Evolutionary conservation across 768 basidiomycete genomes (phyloP), one percentile per base, ranked within the genome.

Genomic region (Amanita exitialis): DNA sequence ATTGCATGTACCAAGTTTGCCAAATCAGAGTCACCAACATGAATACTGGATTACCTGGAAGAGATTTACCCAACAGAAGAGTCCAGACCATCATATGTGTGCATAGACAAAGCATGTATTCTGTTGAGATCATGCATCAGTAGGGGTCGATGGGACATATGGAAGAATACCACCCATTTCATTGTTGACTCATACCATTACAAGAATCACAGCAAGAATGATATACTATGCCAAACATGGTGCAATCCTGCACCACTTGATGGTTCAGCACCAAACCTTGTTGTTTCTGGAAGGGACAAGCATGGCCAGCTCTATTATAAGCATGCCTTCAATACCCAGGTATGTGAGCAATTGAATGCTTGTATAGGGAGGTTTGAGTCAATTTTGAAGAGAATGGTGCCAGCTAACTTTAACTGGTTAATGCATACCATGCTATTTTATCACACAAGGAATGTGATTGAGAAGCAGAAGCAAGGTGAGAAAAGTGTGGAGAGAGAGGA

Each of bases 361-460:
- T 68, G 66, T 64, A 41, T 66, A 27, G 62, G 56, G 44, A 62
- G 65, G 7, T 66, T 60, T 61, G 62, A 66, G 42, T 54, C 59
- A 28, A 61, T 61, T 56, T 44, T 67, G 27, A 61, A 59, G 23
- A 44, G 58, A 42, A n/a, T n/a, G n/a, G n/a, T n/a, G n/a, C n/a
- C n/a, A n/a, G n/a, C n/a, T n/a, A n/a, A n/a, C n/a, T n/a, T n/a
- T n/a, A n/a, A n/a, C n/a, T n/a, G n/a, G n/a, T n/a, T n/a, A n/a
- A n/a, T n/a, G n/a, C n/a, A n/a, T n/a, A n/a, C n/a, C n/a, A n/a
- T n/a, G n/a, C n/a, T n/a, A n/a, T n/a, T n/a, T n/a, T n/a, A n/a
- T n/a, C n/a, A n/a, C n/a, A n/a, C n/a, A n/a, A n/a, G n/a, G n/a
- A n/a, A n/a, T n/a, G n/a, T n/a, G n/a, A n/a, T n/a, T n/a, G n/a